These are phyloP conservation scores for Phytophthora rubi DNA, from an alignment of 352 stramenopile species.

Conservation along the genomic window DNA sequence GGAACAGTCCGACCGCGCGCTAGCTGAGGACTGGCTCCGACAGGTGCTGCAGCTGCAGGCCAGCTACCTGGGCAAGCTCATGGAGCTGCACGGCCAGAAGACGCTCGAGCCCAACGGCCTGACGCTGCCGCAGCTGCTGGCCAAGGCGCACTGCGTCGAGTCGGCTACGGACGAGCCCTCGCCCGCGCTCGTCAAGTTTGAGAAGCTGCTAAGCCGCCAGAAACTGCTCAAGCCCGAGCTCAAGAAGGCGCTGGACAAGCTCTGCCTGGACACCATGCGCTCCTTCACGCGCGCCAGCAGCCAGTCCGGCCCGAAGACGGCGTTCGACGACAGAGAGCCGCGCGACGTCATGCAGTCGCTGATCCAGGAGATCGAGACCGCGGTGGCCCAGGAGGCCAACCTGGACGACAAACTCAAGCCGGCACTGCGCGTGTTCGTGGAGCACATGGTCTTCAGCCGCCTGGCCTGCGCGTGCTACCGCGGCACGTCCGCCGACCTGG, in stretches of 20 bases:
- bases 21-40: slow-evolving; percentile 65
- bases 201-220: slow-evolving; percentile 71
- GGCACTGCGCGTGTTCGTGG: slow-evolving; percentile 58
- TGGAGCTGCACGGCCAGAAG: slow-evolving; percentile 60
- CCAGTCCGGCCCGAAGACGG: slow-evolving; percentile 21
- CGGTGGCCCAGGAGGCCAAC: slow-evolving; percentile 49
- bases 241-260: slow-evolving; percentile 68
- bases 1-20: slow-evolving; percentile 59
- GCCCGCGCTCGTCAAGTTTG: slow-evolving; percentile 59
- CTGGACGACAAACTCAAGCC: slow-evolving; percentile 32
- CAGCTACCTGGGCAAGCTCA: slow-evolving; percentile 57
- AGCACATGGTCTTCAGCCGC: slow-evolving; percentile 81
- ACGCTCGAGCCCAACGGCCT: slow-evolving; percentile 27
- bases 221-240: slow-evolving; percentile 64
- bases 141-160: slow-evolving; percentile 32
- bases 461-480: slow-evolving; percentile 73
- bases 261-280: slow-evolving; percentile 70
- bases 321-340: slow-evolving; percentile 62
- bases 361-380: slow-evolving; percentile 64
- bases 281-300: slow-evolving; percentile 47
- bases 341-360: slow-evolving; percentile 78
- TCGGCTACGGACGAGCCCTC: slow-evolving; percentile 45
- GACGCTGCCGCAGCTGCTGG: slow-evolving; percentile 52
- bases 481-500: slow-evolving; percentile 56
- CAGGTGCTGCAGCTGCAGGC: slow-evolving; percentile 64